Evolutionary conservation across 495 filamentous ascomycete species (phyloP).

Genomic region (Xylaria curta): DNA sequence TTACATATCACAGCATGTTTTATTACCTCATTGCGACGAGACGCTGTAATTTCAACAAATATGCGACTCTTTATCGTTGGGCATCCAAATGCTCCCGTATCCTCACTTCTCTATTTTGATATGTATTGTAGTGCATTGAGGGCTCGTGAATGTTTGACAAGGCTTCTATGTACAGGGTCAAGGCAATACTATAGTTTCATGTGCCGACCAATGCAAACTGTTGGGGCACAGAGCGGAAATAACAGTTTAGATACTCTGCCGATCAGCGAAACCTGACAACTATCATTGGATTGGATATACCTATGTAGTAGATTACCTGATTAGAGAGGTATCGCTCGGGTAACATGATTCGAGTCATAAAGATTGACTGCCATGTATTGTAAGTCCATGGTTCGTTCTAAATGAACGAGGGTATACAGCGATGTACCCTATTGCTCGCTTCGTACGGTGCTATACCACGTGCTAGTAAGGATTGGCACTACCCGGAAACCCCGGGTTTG

Average conservation of each 20-base stretch:
- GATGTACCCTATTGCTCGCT: not conserved
- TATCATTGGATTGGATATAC: not conserved
- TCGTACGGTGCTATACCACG: slow-evolving; percentile 12
- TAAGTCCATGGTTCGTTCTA: not conserved
- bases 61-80: not conserved
- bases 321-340: not conserved
- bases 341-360: not conserved
- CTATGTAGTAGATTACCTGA: not conserved
- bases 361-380: not conserved
- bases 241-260: not conserved
- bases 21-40: slow-evolving; percentile 1
- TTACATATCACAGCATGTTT: not conserved
- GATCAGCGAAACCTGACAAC: not conserved
- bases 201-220: not conserved
- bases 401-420: not conserved
- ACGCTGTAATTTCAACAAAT: not conserved
- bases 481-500: slow-evolving; percentile 3
- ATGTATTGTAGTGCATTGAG: not conserved
- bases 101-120: not conserved
- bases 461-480: slow-evolving; percentile 20
- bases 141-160: not conserved
- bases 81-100: not conserved
- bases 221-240: not conserved
- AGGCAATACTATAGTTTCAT: not conserved
- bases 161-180: not conserved